Conservation (phyloP, 108 stramenopile species). For the Cafeteria roenbergensis region DNA sequence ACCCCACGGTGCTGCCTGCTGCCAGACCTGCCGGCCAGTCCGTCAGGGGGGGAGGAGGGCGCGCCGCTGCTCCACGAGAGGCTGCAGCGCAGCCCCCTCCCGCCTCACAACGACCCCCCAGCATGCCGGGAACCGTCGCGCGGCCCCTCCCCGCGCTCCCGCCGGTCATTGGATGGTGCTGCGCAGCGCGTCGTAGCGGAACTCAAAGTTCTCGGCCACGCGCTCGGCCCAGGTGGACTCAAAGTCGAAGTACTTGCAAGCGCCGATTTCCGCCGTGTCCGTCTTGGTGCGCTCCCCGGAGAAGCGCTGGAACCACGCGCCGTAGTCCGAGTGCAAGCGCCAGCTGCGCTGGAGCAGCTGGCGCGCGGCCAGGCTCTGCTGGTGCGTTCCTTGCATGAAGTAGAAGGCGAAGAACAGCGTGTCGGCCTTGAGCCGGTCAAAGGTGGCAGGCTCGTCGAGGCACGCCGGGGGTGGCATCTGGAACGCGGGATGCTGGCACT, state of each 20-base stretch:
- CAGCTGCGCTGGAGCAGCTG: slow-evolving; percentile 94
- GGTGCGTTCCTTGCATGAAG: slow-evolving; percentile 90
- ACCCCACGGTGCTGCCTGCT: too few species aligned
- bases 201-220: slow-evolving; percentile 87
- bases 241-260: slow-evolving; percentile 98
- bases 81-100: too few species aligned
- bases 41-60: too few species aligned
- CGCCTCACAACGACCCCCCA: too few species aligned
- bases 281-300: slow-evolving; percentile 86
- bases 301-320: slow-evolving; percentile 98
- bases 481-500: slow-evolving; percentile 49
- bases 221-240: slow-evolving; percentile 94
- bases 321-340: slow-evolving; percentile 99
- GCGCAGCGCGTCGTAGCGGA: slow-evolving; percentile 85
- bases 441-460: slow-evolving; percentile 78
- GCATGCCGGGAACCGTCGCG: too few species aligned
- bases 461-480: slow-evolving; percentile 63
- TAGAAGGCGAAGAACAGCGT: slow-evolving; percentile 99
- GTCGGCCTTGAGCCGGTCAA: slow-evolving; percentile 87
- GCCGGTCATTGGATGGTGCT: too few species aligned
- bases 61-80: too few species aligned
- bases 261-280: slow-evolving; percentile 95
- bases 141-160: too few species aligned
- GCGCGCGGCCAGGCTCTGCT: slow-evolving; percentile 89
- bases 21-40: too few species aligned